A percentile compares a stretch with the other conserved stretches of the same genome.
These are phyloP conservation scores for Rhizopogon vinicolor DNA, from an alignment of 768 basidiomycete genomes.

Conservation along the genomic window DNA sequence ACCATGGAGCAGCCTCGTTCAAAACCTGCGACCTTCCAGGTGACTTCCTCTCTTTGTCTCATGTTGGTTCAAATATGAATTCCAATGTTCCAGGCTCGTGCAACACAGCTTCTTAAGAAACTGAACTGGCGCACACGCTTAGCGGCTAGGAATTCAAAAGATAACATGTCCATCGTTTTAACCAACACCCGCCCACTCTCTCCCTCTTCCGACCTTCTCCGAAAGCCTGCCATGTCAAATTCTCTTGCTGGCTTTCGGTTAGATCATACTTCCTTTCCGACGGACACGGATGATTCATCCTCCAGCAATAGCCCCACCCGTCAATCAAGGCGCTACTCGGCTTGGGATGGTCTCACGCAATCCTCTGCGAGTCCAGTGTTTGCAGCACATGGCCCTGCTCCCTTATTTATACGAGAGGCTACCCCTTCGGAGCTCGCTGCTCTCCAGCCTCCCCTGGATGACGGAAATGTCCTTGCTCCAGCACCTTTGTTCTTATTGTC, in stretches of 20 bases:
- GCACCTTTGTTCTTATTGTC: constrained; percentile 11
- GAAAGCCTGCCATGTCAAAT: constrained; percentile 18
- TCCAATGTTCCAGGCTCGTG: constrained; percentile 21
- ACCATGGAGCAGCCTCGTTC: constrained; percentile 24
- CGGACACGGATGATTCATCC: constrained; percentile 27
- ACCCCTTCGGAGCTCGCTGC: not conserved
- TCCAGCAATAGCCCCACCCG: constrained; percentile 17
- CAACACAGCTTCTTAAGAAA: constrained; percentile 36
- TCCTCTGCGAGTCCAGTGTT: constrained; percentile 6
- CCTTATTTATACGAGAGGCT: constrained; percentile 11
- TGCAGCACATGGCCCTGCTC: constrained; percentile 6
- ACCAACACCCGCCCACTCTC: constrained; percentile 25
- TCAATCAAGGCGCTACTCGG: constrained; percentile 18
- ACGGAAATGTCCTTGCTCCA: constrained; percentile 11
- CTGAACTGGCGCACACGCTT: constrained; percentile 32
- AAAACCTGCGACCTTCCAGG: constrained; percentile 23
- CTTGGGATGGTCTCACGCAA: constrained; percentile 13
- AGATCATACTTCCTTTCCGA: constrained; percentile 18
- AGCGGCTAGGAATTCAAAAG: constrained; percentile 21
- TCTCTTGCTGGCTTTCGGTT: constrained; percentile 18
- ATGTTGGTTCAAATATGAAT: constrained; percentile 12
- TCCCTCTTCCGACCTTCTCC: constrained; percentile 29
- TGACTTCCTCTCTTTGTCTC: constrained; percentile 1
- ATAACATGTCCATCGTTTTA: constrained; percentile 19
- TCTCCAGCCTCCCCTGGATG: not conserved